Conservation (phyloP, 2,329 filamentous ascomycete species). For the Emericellopsis atlantica region DNA sequence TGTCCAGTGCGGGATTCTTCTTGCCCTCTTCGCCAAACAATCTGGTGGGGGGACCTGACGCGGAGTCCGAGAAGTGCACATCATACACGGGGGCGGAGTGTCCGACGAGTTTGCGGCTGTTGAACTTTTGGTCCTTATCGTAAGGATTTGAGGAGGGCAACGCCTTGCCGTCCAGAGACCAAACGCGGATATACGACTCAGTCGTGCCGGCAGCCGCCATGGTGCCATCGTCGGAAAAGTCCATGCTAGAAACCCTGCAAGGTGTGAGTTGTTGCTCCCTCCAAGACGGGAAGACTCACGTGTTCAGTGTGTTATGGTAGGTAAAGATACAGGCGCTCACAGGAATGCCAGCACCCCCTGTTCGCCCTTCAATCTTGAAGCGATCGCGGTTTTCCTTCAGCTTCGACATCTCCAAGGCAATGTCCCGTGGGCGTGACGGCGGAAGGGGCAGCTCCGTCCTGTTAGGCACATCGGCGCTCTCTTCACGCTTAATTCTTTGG, state of each 20-base stretch:
- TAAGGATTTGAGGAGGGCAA: constrained; percentile 53
- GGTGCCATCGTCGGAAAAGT: constrained; percentile 84
- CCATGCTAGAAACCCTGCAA: constrained; percentile 71
- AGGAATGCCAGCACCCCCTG: constrained; percentile 69
- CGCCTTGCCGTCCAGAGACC: constrained; percentile 77
- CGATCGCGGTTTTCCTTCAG: constrained; percentile 86
- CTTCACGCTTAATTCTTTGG: constrained; percentile 76
- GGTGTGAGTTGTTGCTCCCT: neutral
- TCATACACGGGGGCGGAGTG: constrained; percentile 84
- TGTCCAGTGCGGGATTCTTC: constrained; percentile 29
- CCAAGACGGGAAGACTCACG: constrained; percentile 35
- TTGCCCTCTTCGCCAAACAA: constrained; percentile 37
- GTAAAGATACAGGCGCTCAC: constrained; percentile 96
- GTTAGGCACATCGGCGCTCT: constrained; percentile 69
- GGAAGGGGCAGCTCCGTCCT: constrained; percentile 75
- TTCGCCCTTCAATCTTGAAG: constrained; percentile 75
- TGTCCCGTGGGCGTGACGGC: constrained; percentile 76
- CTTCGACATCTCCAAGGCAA: constrained; percentile 88
- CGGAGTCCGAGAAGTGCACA: constrained; percentile 71
- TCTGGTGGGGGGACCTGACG: constrained; percentile 37
- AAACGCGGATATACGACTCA: constrained; percentile 92
- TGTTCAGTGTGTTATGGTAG: constrained; percentile 91
- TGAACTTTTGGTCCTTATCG: constrained; percentile 47
- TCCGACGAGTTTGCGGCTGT: constrained; percentile 65
- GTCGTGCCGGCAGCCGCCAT: constrained; percentile 81